These are phyloP conservation scores for Babesia gibsoni DNA, from an alignment of 169 alveolate species.

Conservation along the genomic window DNA sequence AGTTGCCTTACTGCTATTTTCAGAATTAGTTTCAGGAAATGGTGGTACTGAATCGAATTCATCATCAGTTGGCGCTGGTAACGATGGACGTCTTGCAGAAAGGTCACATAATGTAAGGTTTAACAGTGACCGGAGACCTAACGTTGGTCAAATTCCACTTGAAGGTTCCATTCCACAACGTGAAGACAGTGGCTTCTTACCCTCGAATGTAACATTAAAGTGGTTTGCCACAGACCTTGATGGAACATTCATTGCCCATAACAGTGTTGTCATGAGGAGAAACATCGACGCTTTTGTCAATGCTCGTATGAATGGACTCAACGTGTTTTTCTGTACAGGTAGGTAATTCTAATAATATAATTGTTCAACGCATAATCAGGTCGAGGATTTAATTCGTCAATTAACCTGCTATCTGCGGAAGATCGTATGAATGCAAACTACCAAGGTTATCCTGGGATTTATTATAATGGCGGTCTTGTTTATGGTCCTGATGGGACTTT, in stretches of 20 bases:
- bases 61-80: too few relatives aligned
- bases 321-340: conserved; percentile 62
- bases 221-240: conserved; percentile 54
- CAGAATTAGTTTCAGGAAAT: too few relatives aligned
- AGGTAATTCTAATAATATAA: background rate
- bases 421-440: background rate
- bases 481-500: conserved; percentile 5
- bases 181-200: too few relatives aligned
- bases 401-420: conserved; percentile 1
- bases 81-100: background rate
- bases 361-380: background rate
- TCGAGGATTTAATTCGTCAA: background rate
- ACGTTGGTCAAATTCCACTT: too few relatives aligned
- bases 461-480: conserved; percentile 20
- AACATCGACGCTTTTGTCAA: conserved; percentile 42
- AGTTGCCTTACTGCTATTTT: too few relatives aligned
- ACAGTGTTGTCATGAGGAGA: background rate
- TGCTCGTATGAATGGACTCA: background rate
- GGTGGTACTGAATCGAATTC: too few relatives aligned
- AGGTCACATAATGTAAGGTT: background rate
- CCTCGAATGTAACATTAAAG: too few relatives aligned
- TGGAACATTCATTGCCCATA: conserved; percentile 47
- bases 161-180: too few relatives aligned
- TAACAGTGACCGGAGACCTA: too few relatives aligned
- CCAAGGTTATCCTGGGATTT: conserved; percentile 29